phyloP scores from a whole-genome alignment of 2,329 filamentous ascomycete species.

The Fusarium sp. region DNA sequence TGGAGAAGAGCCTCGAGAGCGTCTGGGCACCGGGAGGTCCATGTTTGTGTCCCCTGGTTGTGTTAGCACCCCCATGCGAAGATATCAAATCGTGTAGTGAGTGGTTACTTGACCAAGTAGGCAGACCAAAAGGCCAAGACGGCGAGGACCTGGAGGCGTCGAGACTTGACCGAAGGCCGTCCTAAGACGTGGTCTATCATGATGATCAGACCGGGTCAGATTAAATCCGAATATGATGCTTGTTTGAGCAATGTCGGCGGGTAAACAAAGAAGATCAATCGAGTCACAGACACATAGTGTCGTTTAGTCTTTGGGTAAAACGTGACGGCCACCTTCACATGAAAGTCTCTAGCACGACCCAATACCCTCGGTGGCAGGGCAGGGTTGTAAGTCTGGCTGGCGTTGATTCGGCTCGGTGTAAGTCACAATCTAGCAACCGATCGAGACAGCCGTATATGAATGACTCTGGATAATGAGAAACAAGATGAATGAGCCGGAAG shows the following conservation, averaged over 20 bases:
- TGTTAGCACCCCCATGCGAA: conserved; percentile 29
- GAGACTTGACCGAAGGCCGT: conserved; percentile 88
- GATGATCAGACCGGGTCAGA: conserved; percentile 14
- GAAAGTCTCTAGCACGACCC: conserved; percentile 32
- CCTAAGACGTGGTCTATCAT: conserved; percentile 92
- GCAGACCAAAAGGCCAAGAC: conserved; percentile 92
- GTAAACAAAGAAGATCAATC: conserved; percentile 27
- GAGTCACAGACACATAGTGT: conserved; percentile 33
- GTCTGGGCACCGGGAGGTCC: conserved; percentile 81
- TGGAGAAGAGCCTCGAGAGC: conserved; percentile 77
- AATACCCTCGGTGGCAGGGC: conserved; percentile 30
- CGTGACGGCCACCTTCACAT: conserved; percentile 40
- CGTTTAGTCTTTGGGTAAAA: conserved; percentile 17
- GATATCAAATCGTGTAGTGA: background rate
- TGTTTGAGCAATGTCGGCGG: background rate
- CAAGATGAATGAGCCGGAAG: background rate
- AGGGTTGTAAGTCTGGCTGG: conserved; percentile 15
- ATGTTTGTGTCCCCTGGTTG: conserved; percentile 81
- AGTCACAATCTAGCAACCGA: conserved; percentile 12
- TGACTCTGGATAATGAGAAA: background rate
- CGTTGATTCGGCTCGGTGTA: conserved; percentile 14
- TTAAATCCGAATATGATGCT: background rate
- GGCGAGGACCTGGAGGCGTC: conserved; percentile 90
- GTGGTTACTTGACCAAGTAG: conserved; percentile 77
- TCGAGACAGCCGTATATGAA: background rate